Percentiles rank a stretch among this genome's conserved stretches.
phyloP scores from a whole-genome alignment of 2,329 filamentous ascomycete genomes.

The Ophiostoma fasciatum region DNA sequence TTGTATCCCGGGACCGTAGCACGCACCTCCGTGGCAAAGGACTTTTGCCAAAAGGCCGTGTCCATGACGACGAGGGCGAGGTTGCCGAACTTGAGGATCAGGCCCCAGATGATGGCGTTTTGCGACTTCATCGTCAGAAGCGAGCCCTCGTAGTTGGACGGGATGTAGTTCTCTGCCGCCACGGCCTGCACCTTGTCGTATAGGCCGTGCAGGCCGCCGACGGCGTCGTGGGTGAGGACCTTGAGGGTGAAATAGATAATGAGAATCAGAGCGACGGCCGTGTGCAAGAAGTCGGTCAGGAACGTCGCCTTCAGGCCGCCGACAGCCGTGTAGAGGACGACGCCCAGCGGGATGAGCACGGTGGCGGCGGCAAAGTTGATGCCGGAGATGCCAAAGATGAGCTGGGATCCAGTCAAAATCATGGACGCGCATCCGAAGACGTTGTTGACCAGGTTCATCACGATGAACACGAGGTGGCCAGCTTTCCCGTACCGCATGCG shows the following conservation, averaged over 20 bases:
- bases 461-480: slow-evolving; percentile 24
- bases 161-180: slow-evolving; percentile 18
- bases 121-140: slow-evolving; percentile 23
- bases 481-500: slow-evolving; percentile 21
- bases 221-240: slow-evolving; percentile 15
- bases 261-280: slow-evolving; percentile 22
- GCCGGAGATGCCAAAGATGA: slow-evolving; percentile 24
- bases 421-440: slow-evolving; percentile 25
- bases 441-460: slow-evolving; percentile 24
- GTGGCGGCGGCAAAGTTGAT: slow-evolving; percentile 26
- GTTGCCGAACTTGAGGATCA: slow-evolving; percentile 34
- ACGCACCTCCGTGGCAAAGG: slow-evolving; percentile 24
- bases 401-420: slow-evolving; percentile 23
- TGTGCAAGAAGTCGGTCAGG: slow-evolving; percentile 26
- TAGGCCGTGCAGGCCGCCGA: slow-evolving; percentile 20
- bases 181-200: slow-evolving; percentile 23
- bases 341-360: slow-evolving; percentile 24
- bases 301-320: slow-evolving; percentile 26
- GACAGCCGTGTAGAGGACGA: slow-evolving; percentile 23
- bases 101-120: slow-evolving; percentile 23
- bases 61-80: slow-evolving; percentile 34
- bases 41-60: slow-evolving; percentile 38
- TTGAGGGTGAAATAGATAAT: slow-evolving; percentile 25
- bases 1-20: slow-evolving; percentile 24
- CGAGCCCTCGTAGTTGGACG: slow-evolving; percentile 19